Base-by-base conservation (phyloP, 257 asterid genomes). In the Cordia subcordata region DNA sequence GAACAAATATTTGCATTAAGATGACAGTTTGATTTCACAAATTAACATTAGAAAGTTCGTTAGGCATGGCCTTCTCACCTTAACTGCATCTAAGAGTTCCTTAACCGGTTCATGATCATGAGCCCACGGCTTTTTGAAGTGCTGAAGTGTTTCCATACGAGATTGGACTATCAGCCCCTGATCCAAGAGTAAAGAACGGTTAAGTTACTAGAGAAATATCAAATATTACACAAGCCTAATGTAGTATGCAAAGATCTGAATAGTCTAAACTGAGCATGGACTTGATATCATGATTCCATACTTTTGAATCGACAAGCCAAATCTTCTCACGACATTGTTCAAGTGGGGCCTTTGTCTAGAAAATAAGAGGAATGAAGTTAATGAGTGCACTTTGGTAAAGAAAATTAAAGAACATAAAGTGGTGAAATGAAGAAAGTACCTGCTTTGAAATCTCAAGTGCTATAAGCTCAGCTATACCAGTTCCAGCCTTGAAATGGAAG, bases 281-380 rank as follows among this genome's bases (percentile, higher is more conserved):
- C 53, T 20, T 51, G 12, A 57, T 21, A 13, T 55, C 53, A 54
- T 57, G 54, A 44, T 33, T 55, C 57, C 50, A 45, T 73, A 85
- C 98, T 94, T 78, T 90, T 55, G 98, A 87, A 72, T 90, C 98
- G 32, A 83, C 91, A 4, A 90, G 96, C 96, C 98, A 90, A 60
- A 90, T 81, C 79, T 85, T 90, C 82, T 90, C 82, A 68, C 98
- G 83, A 18, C 75, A 61, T 59, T 87, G 91, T 75, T 83, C 96
- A 53, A 90, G 27, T 0, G 91, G 80, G 60, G 58, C 66, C 53
- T 52, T 65, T 19, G 86, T 79, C 98, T 90, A n/a, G 78, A 47
- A 63, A 63, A 61, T 19, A 18, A 58, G 75, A 58, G 44, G 51
- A 62, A 56, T 2, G 12, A 68, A 54, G 52, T 22, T 69, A 60